Conservation (phyloP, 164 flowering plant genomes). For the Vitis rupestris region DNA sequence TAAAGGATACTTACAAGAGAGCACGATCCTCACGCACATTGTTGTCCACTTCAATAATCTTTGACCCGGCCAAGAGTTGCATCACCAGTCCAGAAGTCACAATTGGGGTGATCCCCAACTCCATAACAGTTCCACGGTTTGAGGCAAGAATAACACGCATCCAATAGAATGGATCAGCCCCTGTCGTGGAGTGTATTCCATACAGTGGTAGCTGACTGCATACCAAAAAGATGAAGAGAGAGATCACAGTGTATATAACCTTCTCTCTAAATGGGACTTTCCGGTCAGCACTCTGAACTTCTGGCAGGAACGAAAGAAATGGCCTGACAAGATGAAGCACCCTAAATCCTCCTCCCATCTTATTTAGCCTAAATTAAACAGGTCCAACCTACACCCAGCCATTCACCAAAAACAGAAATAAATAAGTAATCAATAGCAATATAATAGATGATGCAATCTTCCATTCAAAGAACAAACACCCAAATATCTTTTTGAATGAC, state of each 20-base stretch:
- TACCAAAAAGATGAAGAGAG: conserved; percentile 63
- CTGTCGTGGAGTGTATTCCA: conserved; percentile 70
- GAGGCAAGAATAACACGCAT: conserved; percentile 80
- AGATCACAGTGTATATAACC: conserved; percentile 63
- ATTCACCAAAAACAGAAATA: no score
- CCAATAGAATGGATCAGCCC: conserved; percentile 76
- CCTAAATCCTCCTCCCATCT: conserved; percentile 69
- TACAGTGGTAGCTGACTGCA: conserved; percentile 79
- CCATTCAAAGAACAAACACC: not conserved
- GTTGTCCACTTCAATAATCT: conserved; percentile 72
- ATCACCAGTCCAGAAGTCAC: conserved; percentile 76
- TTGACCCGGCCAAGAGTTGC: conserved; percentile 73
- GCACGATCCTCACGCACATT: conserved; percentile 76
- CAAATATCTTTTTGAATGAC: not conserved
- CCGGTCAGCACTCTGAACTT: conserved; percentile 58
- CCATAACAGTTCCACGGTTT: conserved; percentile 78
- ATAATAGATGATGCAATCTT: no score
- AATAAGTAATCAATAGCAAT: no score
- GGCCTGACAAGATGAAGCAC: conserved; percentile 66
- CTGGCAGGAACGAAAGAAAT: conserved; percentile 62
- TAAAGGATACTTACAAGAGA: conserved; percentile 50
- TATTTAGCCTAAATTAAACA: not conserved
- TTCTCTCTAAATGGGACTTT: conserved; percentile 67
- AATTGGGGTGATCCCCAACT: conserved; percentile 74
- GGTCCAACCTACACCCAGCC: not conserved